Conservation (phyloP, 495 filamentous ascomycete species). For the Trichoderma orchidacearum region DNA sequence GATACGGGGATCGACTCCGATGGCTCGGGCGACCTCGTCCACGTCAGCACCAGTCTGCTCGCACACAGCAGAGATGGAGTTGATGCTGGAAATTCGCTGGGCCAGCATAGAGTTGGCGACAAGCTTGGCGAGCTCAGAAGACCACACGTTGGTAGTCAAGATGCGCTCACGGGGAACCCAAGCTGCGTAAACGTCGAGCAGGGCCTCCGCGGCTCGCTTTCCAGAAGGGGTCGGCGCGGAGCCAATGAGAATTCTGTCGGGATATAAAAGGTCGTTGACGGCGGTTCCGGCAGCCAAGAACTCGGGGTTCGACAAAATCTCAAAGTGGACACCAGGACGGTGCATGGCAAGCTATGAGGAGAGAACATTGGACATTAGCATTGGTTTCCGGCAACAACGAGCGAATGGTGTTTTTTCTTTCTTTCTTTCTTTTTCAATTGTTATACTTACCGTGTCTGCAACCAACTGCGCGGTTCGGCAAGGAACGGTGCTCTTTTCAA, state of each 20-base stretch:
- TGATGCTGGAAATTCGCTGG: conserved; percentile 74
- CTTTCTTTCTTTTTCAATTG: no score
- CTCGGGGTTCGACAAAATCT: conserved; percentile 75
- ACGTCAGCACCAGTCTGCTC: conserved; percentile 67
- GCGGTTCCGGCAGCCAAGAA: conserved; percentile 74
- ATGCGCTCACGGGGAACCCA: conserved; percentile 60
- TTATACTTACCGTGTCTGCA: conserved; percentile 46
- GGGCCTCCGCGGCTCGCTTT: conserved; percentile 42
- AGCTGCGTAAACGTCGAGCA: conserved; percentile 51
- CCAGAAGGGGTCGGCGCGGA: conserved; percentile 44
- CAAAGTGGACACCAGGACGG: conserved; percentile 49
- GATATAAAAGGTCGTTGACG: conserved; percentile 52
- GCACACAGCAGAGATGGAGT: conserved; percentile 68
- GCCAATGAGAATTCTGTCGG: conserved; percentile 69
- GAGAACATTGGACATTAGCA: neutral
- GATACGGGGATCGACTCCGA: conserved; percentile 59
- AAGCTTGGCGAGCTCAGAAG: conserved; percentile 67
- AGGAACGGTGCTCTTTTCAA: conserved; percentile 78
- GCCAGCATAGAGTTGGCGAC: conserved; percentile 73
- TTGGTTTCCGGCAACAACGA: conserved; percentile 2
- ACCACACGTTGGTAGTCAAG: conserved; percentile 63
- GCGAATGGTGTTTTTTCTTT: neutral
- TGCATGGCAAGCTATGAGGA: conserved; percentile 21
- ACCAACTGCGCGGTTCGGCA: conserved; percentile 63
- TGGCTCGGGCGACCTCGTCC: conserved; percentile 54